Evolutionary conservation across 129 eudicot genomes (phyloP).

Genomic region (Lactuca saligna): DNA sequence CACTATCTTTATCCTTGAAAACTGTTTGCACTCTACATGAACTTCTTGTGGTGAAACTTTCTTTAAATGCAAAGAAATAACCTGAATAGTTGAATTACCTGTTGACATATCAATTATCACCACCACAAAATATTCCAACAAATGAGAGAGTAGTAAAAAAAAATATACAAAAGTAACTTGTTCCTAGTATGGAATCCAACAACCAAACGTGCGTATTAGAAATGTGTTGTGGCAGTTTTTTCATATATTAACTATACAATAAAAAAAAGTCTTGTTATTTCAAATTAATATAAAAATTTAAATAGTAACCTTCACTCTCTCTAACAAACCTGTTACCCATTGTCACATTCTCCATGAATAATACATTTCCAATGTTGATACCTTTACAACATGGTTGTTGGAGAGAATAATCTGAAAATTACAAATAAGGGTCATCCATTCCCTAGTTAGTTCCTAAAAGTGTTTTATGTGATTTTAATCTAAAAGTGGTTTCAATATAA

Average conservation of each 20-base stretch:
- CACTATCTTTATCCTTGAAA: conserved; percentile 91
- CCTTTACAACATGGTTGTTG: conserved; percentile 99
- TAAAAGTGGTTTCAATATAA: no score
- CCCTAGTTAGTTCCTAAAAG: no score
- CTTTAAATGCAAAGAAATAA: conserved; percentile 81
- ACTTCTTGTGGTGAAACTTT: conserved; percentile 99
- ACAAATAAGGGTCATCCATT: no score
- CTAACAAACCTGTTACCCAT: conserved; percentile 89
- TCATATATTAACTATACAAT: conserved; percentile 77
- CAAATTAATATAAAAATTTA: no score
- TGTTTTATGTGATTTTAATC: no score
- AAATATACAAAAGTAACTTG: conserved; percentile 55
- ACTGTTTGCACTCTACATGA: conserved; percentile 82
- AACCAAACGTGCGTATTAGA: conserved; percentile 88
- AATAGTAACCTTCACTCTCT: no score
- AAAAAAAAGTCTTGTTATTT: not conserved
- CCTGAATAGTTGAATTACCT: conserved; percentile 98
- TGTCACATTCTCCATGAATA: conserved; percentile 97
- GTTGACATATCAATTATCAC: conserved; percentile 29
- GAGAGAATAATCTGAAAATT: no score
- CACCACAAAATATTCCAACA: not conserved
- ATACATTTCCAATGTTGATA: conserved; percentile 91
- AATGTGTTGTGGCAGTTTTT: conserved; percentile 86
- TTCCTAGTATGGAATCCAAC: conserved; percentile 93
- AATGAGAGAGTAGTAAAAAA: conserved; percentile 6